These are phyloP conservation scores for Sphaerulina vaccinii DNA, from an alignment of 2,329 filamentous ascomycete species.

Conservation along the genomic window DNA sequence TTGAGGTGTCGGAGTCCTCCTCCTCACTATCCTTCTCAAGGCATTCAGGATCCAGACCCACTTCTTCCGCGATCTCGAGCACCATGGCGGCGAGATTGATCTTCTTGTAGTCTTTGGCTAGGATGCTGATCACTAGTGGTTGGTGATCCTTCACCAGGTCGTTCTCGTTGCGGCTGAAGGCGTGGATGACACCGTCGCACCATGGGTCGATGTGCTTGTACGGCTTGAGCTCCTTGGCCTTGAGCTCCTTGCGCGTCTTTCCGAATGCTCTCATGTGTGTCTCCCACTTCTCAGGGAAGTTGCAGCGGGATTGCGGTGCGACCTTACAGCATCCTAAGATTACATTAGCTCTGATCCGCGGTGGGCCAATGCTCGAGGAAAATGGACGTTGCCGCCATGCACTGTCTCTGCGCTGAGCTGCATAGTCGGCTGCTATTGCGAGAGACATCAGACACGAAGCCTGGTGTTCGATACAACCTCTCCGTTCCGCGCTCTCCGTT, in stretches of 20 bases:
- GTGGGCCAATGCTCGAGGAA: too few species aligned
- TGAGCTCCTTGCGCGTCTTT: neutral
- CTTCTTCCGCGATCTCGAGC: neutral
- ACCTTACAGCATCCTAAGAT: too few species aligned
- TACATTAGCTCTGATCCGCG: too few species aligned
- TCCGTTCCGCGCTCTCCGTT: too few species aligned
- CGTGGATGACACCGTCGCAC: neutral
- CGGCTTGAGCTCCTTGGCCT: constrained; percentile 21
- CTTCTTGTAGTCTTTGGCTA: constrained; percentile 6
- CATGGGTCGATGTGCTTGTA: neutral
- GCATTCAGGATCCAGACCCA: neutral
- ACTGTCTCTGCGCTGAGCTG: too few species aligned
- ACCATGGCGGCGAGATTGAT: neutral
- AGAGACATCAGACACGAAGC: too few species aligned
- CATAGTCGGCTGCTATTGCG: too few species aligned
- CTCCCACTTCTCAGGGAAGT: constrained; percentile 8
- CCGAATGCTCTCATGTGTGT: neutral
- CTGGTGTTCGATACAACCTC: too few species aligned
- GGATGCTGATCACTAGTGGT: neutral
- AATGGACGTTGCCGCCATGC: too few species aligned
- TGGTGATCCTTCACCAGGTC: neutral
- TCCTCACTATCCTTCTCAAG: neutral
- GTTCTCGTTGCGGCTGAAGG: neutral
- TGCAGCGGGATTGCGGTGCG: too few species aligned
- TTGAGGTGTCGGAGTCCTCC: neutral